Evolutionary conservation across 352 stramenopile genomes (phyloP).

Genomic region (Pythium folliculosum): DNA sequence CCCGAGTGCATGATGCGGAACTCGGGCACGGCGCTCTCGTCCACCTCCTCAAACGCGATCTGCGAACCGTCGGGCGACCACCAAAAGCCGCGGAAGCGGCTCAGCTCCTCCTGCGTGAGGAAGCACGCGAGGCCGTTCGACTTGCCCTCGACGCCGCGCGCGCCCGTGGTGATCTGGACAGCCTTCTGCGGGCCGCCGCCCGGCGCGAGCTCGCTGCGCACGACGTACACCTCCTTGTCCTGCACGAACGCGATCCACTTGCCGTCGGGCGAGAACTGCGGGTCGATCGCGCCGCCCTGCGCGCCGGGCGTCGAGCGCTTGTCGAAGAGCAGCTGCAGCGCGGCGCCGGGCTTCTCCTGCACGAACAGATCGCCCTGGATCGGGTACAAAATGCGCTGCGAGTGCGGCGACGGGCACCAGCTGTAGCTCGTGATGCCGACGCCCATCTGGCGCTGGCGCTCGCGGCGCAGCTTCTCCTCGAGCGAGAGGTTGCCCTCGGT

Average conservation of each 20-base stretch:
- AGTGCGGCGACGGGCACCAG: slow-evolving; percentile 63
- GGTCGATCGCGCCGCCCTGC: slow-evolving; percentile 88
- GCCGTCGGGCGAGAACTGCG: slow-evolving; percentile 92
- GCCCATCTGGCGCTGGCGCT: slow-evolving; percentile 89
- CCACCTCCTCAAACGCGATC: slow-evolving; percentile 91
- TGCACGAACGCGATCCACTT: slow-evolving; percentile 93
- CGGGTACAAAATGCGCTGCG: slow-evolving; percentile 87
- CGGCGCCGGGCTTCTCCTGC: slow-evolving; percentile 82
- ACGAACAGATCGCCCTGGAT: slow-evolving; percentile 93
- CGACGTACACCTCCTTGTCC: slow-evolving; percentile 93
- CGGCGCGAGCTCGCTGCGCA: slow-evolving; percentile 51
- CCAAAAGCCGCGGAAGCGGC: slow-evolving; percentile 96
- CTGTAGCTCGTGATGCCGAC: slow-evolving; percentile 93
- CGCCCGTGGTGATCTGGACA: slow-evolving; percentile 77
- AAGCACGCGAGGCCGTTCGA: slow-evolving; percentile 97
- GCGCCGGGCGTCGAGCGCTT: slow-evolving; percentile 69
- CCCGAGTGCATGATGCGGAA: slow-evolving; percentile 96
- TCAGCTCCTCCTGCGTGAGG: slow-evolving; percentile 97
- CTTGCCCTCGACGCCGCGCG: slow-evolving; percentile 61
- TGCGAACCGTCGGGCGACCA: slow-evolving; percentile 88
- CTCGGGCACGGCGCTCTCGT: slow-evolving; percentile 92
- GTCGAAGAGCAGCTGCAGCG: slow-evolving; percentile 85
- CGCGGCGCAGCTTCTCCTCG: slow-evolving; percentile 90
- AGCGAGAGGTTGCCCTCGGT: slow-evolving; percentile 87
- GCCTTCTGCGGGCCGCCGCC: slow-evolving; percentile 41